These are phyloP conservation scores for Eimeria maxima DNA, from an alignment of 169 alveolate species.

Conservation along the genomic window DNA sequence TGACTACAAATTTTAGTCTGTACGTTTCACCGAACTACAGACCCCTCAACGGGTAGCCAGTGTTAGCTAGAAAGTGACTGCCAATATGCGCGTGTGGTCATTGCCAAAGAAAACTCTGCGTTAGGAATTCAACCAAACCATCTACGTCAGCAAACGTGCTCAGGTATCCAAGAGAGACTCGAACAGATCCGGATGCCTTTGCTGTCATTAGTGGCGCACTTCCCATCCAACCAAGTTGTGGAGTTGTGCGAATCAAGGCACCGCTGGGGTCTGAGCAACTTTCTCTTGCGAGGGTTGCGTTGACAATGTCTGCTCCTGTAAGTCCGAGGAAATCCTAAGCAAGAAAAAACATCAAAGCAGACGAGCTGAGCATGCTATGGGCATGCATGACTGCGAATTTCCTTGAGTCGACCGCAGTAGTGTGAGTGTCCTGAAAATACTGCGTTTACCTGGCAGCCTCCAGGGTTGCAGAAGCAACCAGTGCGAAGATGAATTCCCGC, in stretches of 20 bases:
- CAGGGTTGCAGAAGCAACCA: conserved; percentile 89
- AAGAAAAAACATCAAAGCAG: not conserved
- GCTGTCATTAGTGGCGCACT: conserved; percentile 27
- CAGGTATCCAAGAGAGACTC: conserved; percentile 86
- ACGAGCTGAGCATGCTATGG: not conserved
- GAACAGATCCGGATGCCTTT: conserved; percentile 85
- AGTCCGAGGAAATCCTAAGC: conserved; percentile 82
- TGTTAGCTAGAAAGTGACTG: not conserved
- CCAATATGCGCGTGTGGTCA: not conserved
- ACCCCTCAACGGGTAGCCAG: not conserved
- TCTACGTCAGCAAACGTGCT: conserved; percentile 86
- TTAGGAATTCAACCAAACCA: conserved; percentile 72
- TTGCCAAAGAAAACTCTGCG: conserved; percentile 65
- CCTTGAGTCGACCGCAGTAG: not conserved
- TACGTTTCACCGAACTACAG: not conserved
- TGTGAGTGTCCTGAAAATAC: not conserved
- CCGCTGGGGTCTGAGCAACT: conserved; percentile 84
- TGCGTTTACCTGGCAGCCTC: conserved; percentile 84
- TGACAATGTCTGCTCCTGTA: conserved; percentile 83
- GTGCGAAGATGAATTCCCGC: conserved; percentile 85
- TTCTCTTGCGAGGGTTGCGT: conserved; percentile 79
- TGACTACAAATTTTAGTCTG: not conserved
- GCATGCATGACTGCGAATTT: not conserved
- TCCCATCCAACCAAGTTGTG: conserved; percentile 18
- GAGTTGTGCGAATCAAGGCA: conserved; percentile 16